Evolutionary conservation across 352 stramenopile species (phyloP).

Genomic region (Globisporangium nodosum): DNA sequence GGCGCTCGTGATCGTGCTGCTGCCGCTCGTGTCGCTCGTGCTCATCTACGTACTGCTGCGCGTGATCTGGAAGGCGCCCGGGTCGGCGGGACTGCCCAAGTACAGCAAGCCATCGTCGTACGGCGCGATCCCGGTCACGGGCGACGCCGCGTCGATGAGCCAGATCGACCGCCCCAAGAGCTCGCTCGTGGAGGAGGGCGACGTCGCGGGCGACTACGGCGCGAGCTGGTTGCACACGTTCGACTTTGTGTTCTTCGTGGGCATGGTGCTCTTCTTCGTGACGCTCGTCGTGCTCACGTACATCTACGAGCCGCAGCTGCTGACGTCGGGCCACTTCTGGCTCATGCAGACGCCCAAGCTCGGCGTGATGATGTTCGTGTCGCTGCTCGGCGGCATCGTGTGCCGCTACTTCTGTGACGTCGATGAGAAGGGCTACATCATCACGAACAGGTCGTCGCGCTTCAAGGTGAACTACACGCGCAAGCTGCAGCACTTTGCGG

Average conservation of each 20-base stretch:
- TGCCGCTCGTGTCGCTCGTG: conserved; percentile 45
- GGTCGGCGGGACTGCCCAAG: conserved; percentile 26
- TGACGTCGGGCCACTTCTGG: conserved; percentile 33
- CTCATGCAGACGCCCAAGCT: conserved; percentile 52
- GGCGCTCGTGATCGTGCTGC: conserved; percentile 23
- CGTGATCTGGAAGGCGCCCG: conserved; percentile 51
- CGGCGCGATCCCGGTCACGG: conserved; percentile 28
- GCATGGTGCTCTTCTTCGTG: conserved; percentile 40
- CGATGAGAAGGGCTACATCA: conserved; percentile 78
- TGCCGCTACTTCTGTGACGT: conserved; percentile 78
- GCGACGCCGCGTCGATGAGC: conserved; percentile 19
- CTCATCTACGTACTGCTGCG: conserved; percentile 60
- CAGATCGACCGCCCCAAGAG: conserved; percentile 31
- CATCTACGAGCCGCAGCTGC: conserved; percentile 36
- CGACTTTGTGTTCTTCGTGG: conserved; percentile 50
- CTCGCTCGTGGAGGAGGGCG: conserved; percentile 42
- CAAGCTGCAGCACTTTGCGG: conserved; percentile 80
- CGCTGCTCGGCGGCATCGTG: conserved; percentile 58
- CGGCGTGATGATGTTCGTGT: conserved; percentile 50
- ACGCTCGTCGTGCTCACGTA: conserved; percentile 38
- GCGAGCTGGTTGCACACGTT: conserved; percentile 50
- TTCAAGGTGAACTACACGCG: conserved; percentile 90
- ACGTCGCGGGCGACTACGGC: conserved; percentile 51
- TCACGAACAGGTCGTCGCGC: conserved; percentile 75
- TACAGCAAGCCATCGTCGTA: conserved; percentile 34